These are phyloP conservation scores for Globisporangium spinosum DNA, from an alignment of 352 stramenopile species.

Conservation along the genomic window DNA sequence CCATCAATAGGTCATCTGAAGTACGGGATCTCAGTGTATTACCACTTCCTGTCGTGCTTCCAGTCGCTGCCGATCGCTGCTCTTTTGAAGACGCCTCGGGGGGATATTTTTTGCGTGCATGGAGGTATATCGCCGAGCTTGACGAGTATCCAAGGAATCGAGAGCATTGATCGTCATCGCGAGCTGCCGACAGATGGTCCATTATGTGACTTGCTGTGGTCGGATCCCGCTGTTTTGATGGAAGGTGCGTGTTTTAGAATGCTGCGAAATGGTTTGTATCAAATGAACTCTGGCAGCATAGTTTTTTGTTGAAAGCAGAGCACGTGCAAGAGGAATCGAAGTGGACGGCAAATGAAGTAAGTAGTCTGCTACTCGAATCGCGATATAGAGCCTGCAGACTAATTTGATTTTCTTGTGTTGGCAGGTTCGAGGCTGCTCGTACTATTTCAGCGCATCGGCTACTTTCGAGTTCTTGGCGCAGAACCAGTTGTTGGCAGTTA, in stretches of 20 bases:
- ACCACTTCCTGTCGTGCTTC: slow-evolving; percentile 81
- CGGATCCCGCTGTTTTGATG: slow-evolving; percentile 39
- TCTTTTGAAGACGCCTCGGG: slow-evolving; percentile 40
- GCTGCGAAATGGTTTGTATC: neutral
- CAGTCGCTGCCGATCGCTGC: slow-evolving; percentile 65
- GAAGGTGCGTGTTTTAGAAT: slow-evolving; percentile 15
- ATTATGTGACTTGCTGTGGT: slow-evolving; percentile 75
- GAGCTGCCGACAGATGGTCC: slow-evolving; percentile 57
- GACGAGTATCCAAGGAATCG: slow-evolving; percentile 45
- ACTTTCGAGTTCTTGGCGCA: slow-evolving; percentile 63
- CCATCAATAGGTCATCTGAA: slow-evolving; percentile 40
- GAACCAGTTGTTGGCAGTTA: slow-evolving; percentile 65
- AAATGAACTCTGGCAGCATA: neutral
- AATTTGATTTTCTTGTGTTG: neutral
- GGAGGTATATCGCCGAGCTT: slow-evolving; percentile 63
- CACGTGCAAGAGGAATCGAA: slow-evolving; percentile 6
- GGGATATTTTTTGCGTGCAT: slow-evolving; percentile 67
- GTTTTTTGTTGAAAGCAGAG: neutral
- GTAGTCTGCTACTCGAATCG: neutral
- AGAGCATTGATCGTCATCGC: slow-evolving; percentile 53
- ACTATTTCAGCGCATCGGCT: slow-evolving; percentile 85
- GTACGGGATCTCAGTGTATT: slow-evolving; percentile 78
- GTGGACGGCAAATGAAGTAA: slow-evolving; percentile 36
- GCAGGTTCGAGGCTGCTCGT: slow-evolving; percentile 73
- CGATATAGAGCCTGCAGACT: neutral